phyloP scores from a whole-genome alignment of 148 eudicot genomes.

The Rhododendron henanense region DNA sequence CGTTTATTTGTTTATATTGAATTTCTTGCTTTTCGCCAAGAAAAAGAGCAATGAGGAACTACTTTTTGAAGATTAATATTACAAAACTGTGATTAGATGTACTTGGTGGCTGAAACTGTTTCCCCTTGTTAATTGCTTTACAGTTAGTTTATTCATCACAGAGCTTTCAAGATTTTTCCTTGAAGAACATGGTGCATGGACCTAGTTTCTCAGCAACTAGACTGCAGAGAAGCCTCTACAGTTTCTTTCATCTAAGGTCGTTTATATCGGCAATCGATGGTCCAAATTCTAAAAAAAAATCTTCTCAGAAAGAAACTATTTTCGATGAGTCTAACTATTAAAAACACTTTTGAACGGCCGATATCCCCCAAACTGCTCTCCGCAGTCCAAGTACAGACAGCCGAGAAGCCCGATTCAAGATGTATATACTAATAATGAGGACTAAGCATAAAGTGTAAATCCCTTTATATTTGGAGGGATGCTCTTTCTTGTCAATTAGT shows the following conservation, averaged over 20 bases:
- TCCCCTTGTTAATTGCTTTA: background rate
- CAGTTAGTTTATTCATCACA: background rate
- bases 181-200: background rate
- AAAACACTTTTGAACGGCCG: background rate
- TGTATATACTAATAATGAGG: background rate
- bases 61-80: background rate
- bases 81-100: background rate
- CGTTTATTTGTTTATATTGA: too few species aligned
- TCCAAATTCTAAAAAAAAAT: background rate
- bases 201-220: background rate
- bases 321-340: background rate
- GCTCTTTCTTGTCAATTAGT: slow-evolving; percentile 55
- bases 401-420: background rate
- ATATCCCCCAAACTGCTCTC: background rate
- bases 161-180: background rate
- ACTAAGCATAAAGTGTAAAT: slow-evolving; percentile 9
- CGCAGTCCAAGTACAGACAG: background rate
- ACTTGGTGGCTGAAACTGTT: background rate
- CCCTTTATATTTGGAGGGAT: slow-evolving; percentile 3
- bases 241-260: background rate
- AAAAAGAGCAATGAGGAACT: background rate
- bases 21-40: too few species aligned
- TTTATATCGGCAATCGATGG: too few species aligned
- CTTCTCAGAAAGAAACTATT: background rate
- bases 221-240: background rate